Base-by-base conservation (phyloP, 805 yeast genomes). In the Myxozyma neglecta region DNA sequence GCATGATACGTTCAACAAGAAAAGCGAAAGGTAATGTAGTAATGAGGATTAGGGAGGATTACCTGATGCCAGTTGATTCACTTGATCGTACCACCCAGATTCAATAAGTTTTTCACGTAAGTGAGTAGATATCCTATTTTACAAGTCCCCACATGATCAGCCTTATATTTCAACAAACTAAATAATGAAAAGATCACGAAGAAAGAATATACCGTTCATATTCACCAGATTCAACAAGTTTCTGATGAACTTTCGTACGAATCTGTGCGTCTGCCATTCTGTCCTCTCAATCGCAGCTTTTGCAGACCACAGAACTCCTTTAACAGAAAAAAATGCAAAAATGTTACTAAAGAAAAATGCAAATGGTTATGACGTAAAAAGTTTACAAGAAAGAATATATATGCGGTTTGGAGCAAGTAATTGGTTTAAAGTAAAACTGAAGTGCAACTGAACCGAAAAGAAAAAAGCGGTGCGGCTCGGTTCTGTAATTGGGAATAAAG, bases 21-120 rank as follows among this genome's bases (percentile, higher is more conserved):
- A 24, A 3, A n/a, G 9, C 11, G 8, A 29, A 20, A 24, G 47
- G n/a, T 13, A 14, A 40, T 20, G 37, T 16, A 24, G 46, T 9
- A 20, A 42, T n/a, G 10, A 42, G n/a, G 3, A 42, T 39, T 13
- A 6, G 42, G 16, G 42, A 39, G 42, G 3, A 39, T 10, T 70
- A 81, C 81, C 72, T 75, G 81, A 61, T 64, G 96, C 88, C 46
- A 87, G 68, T 44, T 80, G 81, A 50, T 83, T 79, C 34, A 92
- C 85, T 57, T 86, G 80, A 68, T 90, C 96, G 63, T 83, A 84
- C 97, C 97, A 92, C 6, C 97, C 97, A 0, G 87, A 81, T 70
- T 88, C 88, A 56, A 85, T 81, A 10, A 92, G 80, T 69, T 83
- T 83, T 58, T 85, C 80, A 68, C 84, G 84, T 61, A 92, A 75